Evolutionary conservation across 495 filamentous ascomycete genomes (phyloP), one percentile per base, ranked within the genome.

Genomic region (Aspergillus diversus): DNA sequence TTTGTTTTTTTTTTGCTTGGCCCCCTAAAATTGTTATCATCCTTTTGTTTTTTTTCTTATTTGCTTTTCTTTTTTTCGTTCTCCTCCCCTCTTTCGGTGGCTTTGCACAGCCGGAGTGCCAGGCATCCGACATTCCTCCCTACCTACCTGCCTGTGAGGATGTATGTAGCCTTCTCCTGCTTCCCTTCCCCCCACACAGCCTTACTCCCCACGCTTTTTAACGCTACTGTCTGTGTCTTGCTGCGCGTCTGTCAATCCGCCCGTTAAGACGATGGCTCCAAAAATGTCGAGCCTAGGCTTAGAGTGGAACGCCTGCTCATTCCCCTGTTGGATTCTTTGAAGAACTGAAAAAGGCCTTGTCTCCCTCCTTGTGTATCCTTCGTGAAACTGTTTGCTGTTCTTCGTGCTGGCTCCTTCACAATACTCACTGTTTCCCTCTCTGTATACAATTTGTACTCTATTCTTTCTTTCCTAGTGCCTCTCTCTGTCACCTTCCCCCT

Each of bases 151-250:
- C 34, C 49, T 52, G 31, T 43, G 53, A 57, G 46, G 37, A 33
- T 53, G 60, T 57, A 63, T 56, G 60, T 52, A 57, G 43, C 53
- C 17, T 57, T 34, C 33, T 50, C 17, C 51, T 61, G 17, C 49
- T 51, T 57, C 47, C 34, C 47, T 31, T 53, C 54, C 60, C 57
- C 55, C 62, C 65, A 64, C 62, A 13, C 48, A 55, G 33, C 48
- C 50, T 47, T 63, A 31, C 53, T 58, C 59, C 61, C 61, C 65
- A 62, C 58, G 61, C 46, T 52, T 31, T 61, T 21, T 48, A 43
- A 43, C 43, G 7, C 46, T 46, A 17, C 55, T 48, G 17, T 48
- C 27, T 47, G 17, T 33, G 55, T 49, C 55, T 33, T n/a, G 21
- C 21, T 27, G 21, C 47, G 35, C 34, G 15, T 42, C 31, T 52